A percentile compares a stretch with the other conserved stretches of the same genome.
phyloP scores from a whole-genome alignment of 306 rosid genomes.

The Casuarina equisetifolia region DNA sequence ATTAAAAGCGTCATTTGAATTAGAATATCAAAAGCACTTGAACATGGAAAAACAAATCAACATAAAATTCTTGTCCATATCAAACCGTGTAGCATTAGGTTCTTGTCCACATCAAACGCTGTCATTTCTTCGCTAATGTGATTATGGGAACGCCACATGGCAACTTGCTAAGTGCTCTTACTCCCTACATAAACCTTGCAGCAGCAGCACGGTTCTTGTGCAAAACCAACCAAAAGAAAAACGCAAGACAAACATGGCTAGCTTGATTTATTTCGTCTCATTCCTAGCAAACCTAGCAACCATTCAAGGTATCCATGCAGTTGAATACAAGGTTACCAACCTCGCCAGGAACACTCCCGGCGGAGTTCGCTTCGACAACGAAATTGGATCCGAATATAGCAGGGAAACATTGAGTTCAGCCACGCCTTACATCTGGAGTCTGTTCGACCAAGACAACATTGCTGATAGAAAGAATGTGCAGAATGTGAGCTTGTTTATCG shows the following conservation, averaged over 20 bases:
- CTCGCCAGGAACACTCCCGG: constrained; percentile 27
- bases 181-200: not conserved
- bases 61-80: too few relatives aligned
- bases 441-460: constrained; percentile 19
- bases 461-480: constrained; percentile 27
- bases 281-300: constrained; percentile 22
- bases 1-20: too few relatives aligned
- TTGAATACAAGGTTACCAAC: constrained; percentile 25
- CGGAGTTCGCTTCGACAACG: constrained; percentile 28
- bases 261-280: constrained; percentile 15
- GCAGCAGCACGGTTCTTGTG: not conserved
- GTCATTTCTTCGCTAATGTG: not conserved
- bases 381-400: constrained; percentile 35
- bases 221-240: not conserved
- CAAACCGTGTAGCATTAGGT: too few relatives aligned
- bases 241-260: constrained; percentile 28
- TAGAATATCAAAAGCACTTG: too few relatives aligned
- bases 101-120: too few relatives aligned
- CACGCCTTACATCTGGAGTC: constrained; percentile 27
- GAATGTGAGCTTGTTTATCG: constrained; percentile 31
- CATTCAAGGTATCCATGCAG: constrained; percentile 12
- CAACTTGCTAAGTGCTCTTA: not conserved
- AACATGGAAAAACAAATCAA: too few relatives aligned
- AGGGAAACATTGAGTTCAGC: constrained; percentile 32
- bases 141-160: not conserved